These are phyloP conservation scores for Acacia melanoxylon DNA, from an alignment of 306 rosid genomes.

Conservation along the genomic window DNA sequence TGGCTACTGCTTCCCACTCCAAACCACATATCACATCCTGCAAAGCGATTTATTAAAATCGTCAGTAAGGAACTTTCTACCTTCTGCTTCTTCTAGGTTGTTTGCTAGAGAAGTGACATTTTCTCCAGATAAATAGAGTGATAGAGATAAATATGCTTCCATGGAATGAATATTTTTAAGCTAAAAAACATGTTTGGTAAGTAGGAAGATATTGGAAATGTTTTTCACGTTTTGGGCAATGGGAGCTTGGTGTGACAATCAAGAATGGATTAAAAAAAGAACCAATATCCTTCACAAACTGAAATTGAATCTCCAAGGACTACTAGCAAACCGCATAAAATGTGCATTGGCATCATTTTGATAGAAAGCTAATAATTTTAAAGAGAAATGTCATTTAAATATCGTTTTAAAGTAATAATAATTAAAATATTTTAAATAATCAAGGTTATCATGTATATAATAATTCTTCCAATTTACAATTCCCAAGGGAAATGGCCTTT, in stretches of 20 bases:
- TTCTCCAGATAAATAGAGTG: background rate
- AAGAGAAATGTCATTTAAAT: background rate
- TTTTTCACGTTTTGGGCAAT: background rate
- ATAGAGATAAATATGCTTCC: background rate
- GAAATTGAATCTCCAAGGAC: background rate
- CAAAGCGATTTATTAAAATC: slow-evolving; percentile 28
- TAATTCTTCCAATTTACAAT: background rate
- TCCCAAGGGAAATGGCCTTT: background rate
- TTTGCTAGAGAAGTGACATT: background rate
- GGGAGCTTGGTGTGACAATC: background rate
- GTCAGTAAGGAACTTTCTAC: slow-evolving; percentile 18
- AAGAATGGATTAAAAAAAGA: no score
- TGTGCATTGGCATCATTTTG: background rate
- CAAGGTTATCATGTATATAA: no score
- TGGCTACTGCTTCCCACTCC: slow-evolving; percentile 94
- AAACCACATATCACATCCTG: slow-evolving; percentile 89
- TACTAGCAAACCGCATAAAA: background rate
- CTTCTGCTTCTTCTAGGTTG: background rate
- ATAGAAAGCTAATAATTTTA: background rate
- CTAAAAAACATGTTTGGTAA: background rate
- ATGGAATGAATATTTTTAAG: background rate
- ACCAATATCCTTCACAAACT: background rate
- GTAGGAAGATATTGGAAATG: background rate
- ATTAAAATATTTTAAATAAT: no score
- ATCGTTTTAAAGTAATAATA: background rate